phyloP scores from a whole-genome alignment of 176 grass and related monocot species.

The Poa pratensis region DNA sequence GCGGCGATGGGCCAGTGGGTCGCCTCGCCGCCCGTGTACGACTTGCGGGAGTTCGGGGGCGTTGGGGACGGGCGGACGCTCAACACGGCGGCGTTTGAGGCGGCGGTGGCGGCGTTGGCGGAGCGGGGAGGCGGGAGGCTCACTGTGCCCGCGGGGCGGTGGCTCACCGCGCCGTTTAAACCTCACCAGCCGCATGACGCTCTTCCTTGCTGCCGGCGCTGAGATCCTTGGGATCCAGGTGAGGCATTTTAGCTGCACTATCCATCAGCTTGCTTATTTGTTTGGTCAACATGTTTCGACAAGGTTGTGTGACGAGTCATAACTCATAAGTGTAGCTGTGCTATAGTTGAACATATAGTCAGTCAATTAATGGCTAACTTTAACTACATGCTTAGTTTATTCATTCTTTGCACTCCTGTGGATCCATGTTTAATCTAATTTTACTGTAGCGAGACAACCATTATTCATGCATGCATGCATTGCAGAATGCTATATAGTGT shows the following conservation, averaged over 20 bases:
- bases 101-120: slow-evolving; percentile 59
- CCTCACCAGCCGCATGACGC: slow-evolving; percentile 87
- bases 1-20: slow-evolving; percentile 46
- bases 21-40: slow-evolving; percentile 58
- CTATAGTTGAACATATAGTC: neutral
- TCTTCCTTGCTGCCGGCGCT: slow-evolving; percentile 77
- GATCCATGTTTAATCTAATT: neutral
- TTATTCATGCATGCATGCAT: neutral
- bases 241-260: slow-evolving; percentile 24
- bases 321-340: neutral
- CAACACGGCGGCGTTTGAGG: slow-evolving; percentile 77
- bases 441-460: neutral
- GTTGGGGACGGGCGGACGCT: slow-evolving; percentile 71
- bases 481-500: neutral
- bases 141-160: slow-evolving; percentile 58
- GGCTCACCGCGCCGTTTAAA: slow-evolving; percentile 93
- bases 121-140: slow-evolving; percentile 78
- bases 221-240: slow-evolving; percentile 82
- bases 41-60: slow-evolving; percentile 78
- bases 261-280: neutral
- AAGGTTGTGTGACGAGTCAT: neutral
- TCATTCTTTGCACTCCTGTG: neutral
- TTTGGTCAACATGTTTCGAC: neutral
- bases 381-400: neutral
- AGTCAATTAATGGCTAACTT: neutral